Evolutionary conservation across 177 flowering plant species (phyloP), one percentile per base, ranked within the genome.

Genomic region (Vitis hybrid): DNA sequence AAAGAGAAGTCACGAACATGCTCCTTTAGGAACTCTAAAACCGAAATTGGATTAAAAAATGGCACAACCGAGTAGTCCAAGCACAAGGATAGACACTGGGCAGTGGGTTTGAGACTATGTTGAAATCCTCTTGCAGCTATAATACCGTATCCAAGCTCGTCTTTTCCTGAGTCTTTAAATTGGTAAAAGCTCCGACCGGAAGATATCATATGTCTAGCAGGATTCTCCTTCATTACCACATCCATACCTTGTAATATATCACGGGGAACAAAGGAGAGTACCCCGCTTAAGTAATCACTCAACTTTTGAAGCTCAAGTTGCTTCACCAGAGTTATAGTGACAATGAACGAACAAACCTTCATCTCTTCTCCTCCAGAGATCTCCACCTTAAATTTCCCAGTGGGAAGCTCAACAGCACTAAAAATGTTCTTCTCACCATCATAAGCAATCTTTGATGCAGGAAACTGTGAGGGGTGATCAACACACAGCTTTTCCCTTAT

Each of bases 231-330:
- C 87, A 89, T 79, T 10, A 89, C 87, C 67, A 90, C 75, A 78
- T 89, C 95, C 89, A 90, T 71, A 1, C 78, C 90, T 52, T 90
- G 95, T 59, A 90, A 77, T 40, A 83, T 72, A n/a, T 88, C 86
- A 51, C 91, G 87, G 5, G 91, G 91, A 3, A 74, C 59, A 1
- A 71, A 19, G 1, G 34, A 18, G 8, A 73, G 68, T 1, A 52
- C 70, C 5, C 92, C 82, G 1, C 51, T 66, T 14, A 89, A 67
- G 72, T 84, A 89, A 10, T 81, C 88, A 18, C 66, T 70, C 77
- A 92, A 73, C 68, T 74, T 80, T n/a, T 71, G 26, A 14, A 89
- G 71, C 63, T 80, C 74, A 51, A 86, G 74, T 60, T 73, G 68
- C 51, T 73, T 82, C 52, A 84, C 92, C 17, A 74, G 76, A 59